Base-by-base conservation (phyloP, 1,284 basidiomycete genomes). In the Trichosporon sp. region DNA sequence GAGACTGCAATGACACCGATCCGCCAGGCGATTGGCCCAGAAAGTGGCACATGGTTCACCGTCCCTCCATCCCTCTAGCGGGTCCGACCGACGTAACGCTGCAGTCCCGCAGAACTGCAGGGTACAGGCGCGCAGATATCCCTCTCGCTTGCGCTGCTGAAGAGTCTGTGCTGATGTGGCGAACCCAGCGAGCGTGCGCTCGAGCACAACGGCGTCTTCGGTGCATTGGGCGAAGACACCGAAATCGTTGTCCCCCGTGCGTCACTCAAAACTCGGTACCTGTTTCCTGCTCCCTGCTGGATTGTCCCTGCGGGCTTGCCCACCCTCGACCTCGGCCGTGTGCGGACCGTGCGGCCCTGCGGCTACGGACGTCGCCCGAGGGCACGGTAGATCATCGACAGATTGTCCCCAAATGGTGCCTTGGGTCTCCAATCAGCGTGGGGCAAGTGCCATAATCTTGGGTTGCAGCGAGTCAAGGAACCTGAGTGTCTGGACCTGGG, bases 371-470 rank as follows among this genome's bases (percentile, higher is more conserved):
- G 10, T 12, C 10, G 38, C 38, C 38, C 38, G 38, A 40, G 38
- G 38, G 38, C 8, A 26, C 38, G 38, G 38, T 2, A 3, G 38
- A 40, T 40, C 38, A 2, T 54, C 21, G 38, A 40, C 51, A 54
- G 51, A 46, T 46, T 10, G 43, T n/a, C 8, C 38, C 14, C 43
- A 19, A 19, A 26, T 26, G 51, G 51, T 54, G 51, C 51, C 51
- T 54, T 26, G 51, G 51, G 51, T 21, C 51, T 54, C 51, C 51
- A 54, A 54, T 54, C 51, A 54, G 14, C 51, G 21, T 54, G 5
- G 3, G 11, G 10, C 19, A 54, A 19, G 21, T 54, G 51, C 51
- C 51, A 54, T 54, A 21, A 21, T 26, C 51, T 26, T 54, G 51
- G 51, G 51, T 54, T 54, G 51, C 51, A 54, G 19, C 6, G 21